Conservation (phyloP, 2,329 filamentous ascomycete species). For the Ilyonectria robusta region DNA sequence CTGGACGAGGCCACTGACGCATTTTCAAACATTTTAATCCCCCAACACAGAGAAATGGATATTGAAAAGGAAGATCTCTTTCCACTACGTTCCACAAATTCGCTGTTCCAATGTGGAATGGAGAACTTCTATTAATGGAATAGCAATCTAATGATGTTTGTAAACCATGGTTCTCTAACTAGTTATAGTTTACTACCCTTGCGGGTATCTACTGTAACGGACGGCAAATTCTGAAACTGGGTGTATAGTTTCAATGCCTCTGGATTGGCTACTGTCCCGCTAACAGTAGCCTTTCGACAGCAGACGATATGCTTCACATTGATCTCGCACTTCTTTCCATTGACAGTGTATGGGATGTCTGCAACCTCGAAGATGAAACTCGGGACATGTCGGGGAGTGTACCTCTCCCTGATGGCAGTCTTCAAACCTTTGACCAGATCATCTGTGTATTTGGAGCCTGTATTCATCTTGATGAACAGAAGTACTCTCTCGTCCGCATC, state of each 20-base stretch:
- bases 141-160: no score
- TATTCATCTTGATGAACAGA: conserved; percentile 22
- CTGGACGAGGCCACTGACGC: no score
- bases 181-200: no score
- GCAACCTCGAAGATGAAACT: conserved; percentile 24
- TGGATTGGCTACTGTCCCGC: conserved; percentile 26
- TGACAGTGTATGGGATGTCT: conserved; percentile 31
- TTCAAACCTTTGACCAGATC: not conserved
- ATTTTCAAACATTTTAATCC: no score
- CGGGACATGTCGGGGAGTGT: conserved; percentile 20
- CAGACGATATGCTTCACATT: conserved; percentile 30
- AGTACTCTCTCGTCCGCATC: conserved; percentile 20
- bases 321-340: conserved; percentile 34
- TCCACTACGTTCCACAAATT: no score
- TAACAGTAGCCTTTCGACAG: conserved; percentile 9
- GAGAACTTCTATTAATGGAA: no score
- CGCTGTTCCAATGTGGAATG: no score
- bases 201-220: no score
- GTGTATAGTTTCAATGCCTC: conserved; percentile 17
- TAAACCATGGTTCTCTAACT: no score
- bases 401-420: not conserved
- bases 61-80: no score
- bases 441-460: not conserved
- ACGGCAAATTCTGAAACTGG: conserved; percentile 10
- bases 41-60: no score